Evolutionary conservation across 805 yeast species (phyloP).

Genomic region (Wickerhamomyces silvicola): DNA sequence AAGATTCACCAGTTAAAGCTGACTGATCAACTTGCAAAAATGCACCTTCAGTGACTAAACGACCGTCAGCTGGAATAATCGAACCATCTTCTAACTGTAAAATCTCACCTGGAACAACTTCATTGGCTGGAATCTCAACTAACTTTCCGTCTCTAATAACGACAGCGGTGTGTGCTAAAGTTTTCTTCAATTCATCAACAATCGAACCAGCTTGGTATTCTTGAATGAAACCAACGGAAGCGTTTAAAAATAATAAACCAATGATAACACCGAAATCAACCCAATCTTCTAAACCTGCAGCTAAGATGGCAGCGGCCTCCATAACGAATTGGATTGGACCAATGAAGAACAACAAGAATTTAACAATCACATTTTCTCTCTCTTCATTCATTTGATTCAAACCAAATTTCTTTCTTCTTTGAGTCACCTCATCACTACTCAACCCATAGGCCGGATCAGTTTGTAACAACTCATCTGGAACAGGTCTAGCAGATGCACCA

Average conservation of each 20-base stretch:
- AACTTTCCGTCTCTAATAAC: conserved; percentile 79
- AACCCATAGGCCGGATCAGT: conserved; percentile 79
- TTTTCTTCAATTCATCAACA: conserved; percentile 93
- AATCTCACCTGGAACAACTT: conserved; percentile 93
- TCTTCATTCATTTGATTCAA: conserved; percentile 88
- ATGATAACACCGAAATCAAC: conserved; percentile 97
- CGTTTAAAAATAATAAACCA: conserved; percentile 80
- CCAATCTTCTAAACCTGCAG: conserved; percentile 97
- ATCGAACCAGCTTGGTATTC: conserved; percentile 98
- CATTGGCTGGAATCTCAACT: conserved; percentile 71
- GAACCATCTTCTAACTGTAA: conserved; percentile 89
- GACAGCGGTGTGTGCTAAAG: conserved; percentile 83
- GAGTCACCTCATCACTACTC: conserved; percentile 66
- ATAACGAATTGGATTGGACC: conserved; percentile 96
- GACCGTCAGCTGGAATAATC: conserved; percentile 90
- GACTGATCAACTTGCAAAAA: conserved; percentile 92
- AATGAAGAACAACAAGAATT: conserved; percentile 81
- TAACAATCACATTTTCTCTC: conserved; percentile 68
- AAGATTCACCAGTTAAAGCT: conserved; percentile 95
- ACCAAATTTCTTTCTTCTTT: conserved; percentile 88
- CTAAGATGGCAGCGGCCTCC: conserved; percentile 94
- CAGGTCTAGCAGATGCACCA: conserved; percentile 61
- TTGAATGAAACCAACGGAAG: conserved; percentile 92
- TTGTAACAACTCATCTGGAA: conserved; percentile 79
- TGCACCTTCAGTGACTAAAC: conserved; percentile 78